Conservation (phyloP, 2,329 filamentous ascomycete species). For the Penicillium sp. region DNA sequence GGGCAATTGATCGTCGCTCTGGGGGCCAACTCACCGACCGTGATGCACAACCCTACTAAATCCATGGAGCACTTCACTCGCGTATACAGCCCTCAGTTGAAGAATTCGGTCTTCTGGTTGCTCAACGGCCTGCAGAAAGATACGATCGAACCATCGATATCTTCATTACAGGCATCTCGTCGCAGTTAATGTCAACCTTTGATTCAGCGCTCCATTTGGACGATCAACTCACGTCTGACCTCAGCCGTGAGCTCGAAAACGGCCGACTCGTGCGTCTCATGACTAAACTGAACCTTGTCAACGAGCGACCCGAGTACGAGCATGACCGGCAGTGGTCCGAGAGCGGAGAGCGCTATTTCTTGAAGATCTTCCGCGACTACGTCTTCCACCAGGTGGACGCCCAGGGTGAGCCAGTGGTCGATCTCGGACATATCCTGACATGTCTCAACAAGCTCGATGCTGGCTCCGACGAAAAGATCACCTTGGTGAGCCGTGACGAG, state of each 20-base stretch:
- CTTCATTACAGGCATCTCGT: constrained; percentile 71
- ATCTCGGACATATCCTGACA: constrained; percentile 79
- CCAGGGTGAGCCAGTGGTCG: constrained; percentile 73
- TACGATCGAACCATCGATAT: constrained; percentile 65
- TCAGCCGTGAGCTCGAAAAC: constrained; percentile 83
- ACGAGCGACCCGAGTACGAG: constrained; percentile 82
- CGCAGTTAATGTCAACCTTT: constrained; percentile 68
- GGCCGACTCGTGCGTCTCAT: constrained; percentile 73
- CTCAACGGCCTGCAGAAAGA: constrained; percentile 59
- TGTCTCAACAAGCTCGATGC: constrained; percentile 91
- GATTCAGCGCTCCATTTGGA: constrained; percentile 74
- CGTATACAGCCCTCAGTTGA: constrained; percentile 71
- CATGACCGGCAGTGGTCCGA: constrained; percentile 79
- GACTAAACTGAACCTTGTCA: constrained; percentile 80
- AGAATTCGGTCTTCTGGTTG: constrained; percentile 76
- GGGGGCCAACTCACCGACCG: constrained; percentile 61
- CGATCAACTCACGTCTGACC: constrained; percentile 66
- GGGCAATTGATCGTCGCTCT: constrained; percentile 80
- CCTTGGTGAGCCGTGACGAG: constrained; percentile 81
- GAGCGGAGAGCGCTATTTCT: constrained; percentile 82
- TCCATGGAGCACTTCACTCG: constrained; percentile 71
- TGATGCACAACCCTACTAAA: constrained; percentile 59
- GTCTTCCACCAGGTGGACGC: constrained; percentile 94
- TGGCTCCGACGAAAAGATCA: constrained; percentile 78
- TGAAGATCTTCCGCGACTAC: constrained; percentile 94